Base-by-base conservation (phyloP, 495 filamentous ascomycete genomes). In the Aspergillus campestris region DNA sequence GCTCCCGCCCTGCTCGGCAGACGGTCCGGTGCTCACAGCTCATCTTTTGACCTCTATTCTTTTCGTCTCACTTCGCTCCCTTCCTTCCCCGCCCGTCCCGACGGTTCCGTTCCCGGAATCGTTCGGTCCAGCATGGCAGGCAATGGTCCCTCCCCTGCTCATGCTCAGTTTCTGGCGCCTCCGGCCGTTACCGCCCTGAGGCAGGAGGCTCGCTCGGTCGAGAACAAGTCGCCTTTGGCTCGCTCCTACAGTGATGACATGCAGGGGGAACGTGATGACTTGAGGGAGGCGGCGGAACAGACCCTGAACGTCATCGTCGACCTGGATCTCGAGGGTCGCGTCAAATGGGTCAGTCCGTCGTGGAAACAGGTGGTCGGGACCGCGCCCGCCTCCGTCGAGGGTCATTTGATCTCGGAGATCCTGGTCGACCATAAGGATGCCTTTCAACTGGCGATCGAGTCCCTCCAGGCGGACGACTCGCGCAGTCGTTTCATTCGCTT, bases 261-360 rank as follows among this genome's bases (percentile, higher is more conserved):
- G 52, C 78, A 79, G 41, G 81, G 80, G 48, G 92, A 94, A 66
- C 78, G 89, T 42, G 86, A 94, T 61, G 92, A 96, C 58, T 75
- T 98, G 56, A 89, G 87, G 56, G 84, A 94, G 69, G 94, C 90
- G 14, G 92, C 92, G 15, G 92, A 98, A 65, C 88, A 97, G 70
- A 95, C 87, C 8, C 71, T 92, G 58, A 97, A 95, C 66, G 85
- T 95, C 43, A 96, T 98, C 52, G 69, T 97, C 58, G 89, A 98
- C 63, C 77, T 98, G 42, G 86, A 84, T 53, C 73, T 97, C 38
- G 86, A 94, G 54, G 87, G 87, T 38, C 82, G 77, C 33, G 84
- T 98, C 53, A 80, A 86, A 58, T 97, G 94, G 88, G 90, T 92
- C 47, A 97, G 91, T 64, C 86, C 89, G 7, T 94, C 90, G n/a